These are phyloP conservation scores for Sporisorium exsertum DNA, from an alignment of 1,284 basidiomycete species.

Conservation along the genomic window DNA sequence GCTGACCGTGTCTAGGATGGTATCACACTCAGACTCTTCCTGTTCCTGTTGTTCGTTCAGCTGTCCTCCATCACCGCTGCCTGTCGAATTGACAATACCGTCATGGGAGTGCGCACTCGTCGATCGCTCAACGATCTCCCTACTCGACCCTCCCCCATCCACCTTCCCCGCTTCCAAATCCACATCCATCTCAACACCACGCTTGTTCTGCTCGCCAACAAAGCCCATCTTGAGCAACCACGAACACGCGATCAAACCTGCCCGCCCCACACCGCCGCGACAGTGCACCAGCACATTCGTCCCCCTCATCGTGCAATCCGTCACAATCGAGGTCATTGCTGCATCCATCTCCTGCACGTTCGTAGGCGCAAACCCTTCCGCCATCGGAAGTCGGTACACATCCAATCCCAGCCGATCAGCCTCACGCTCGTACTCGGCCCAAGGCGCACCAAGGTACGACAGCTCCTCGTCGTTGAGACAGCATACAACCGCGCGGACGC, in stretches of 20 bases:
- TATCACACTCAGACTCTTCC: constrained; percentile 26
- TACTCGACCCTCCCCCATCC: background rate
- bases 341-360: constrained; percentile 83
- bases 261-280: constrained; percentile 92
- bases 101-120: constrained; percentile 12
- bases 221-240: constrained; percentile 94
- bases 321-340: constrained; percentile 79
- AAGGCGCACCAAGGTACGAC: constrained; percentile 83
- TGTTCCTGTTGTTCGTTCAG: background rate
- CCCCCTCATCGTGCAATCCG: constrained; percentile 81
- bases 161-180: background rate
- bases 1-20: constrained; percentile 36
- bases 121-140: constrained; percentile 19
- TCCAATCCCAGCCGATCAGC: constrained; percentile 80
- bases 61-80: background rate
- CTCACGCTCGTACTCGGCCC: constrained; percentile 79
- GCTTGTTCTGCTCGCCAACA: constrained; percentile 53
- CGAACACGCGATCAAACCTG: constrained; percentile 89
- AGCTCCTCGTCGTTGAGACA: constrained; percentile 90
- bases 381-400: constrained; percentile 82
- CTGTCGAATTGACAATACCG: background rate
- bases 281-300: constrained; percentile 87
- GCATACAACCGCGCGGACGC: constrained; percentile 85
- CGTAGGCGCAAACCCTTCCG: constrained; percentile 88
- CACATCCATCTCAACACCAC: background rate